These are phyloP conservation scores for Fusarium fujikuroi DNA, from an alignment of 2,329 filamentous ascomycete genomes.

Conservation along the genomic window DNA sequence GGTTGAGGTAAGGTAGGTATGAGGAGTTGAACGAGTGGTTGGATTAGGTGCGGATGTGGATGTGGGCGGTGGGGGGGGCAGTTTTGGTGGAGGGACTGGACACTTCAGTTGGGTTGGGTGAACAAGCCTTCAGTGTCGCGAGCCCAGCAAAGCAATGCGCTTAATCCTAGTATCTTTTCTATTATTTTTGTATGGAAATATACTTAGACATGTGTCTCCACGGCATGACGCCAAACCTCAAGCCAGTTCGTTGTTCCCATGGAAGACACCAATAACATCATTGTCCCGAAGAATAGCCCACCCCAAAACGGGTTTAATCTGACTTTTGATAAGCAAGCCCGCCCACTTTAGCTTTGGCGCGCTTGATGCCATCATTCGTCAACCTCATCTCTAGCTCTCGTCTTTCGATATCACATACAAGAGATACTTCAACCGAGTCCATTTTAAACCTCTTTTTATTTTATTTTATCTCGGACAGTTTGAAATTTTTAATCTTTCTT, in stretches of 20 bases:
- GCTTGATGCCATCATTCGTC: slow-evolving; percentile 33
- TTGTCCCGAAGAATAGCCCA: slow-evolving; percentile 37
- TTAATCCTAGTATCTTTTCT: slow-evolving; percentile 17
- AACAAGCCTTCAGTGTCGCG: slow-evolving; percentile 5
- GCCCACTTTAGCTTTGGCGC: slow-evolving; percentile 14
- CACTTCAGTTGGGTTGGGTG: slow-evolving; percentile 18
- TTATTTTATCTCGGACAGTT: background rate
- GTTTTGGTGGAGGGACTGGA: slow-evolving; percentile 33
- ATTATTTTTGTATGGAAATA: slow-evolving; percentile 11
- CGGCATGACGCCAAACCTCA: slow-evolving; percentile 36
- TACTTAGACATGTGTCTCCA: slow-evolving; percentile 19
- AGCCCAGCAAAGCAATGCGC: slow-evolving; percentile 16
- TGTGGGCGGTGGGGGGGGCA: slow-evolving; percentile 42
- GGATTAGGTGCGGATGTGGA: slow-evolving; percentile 35
- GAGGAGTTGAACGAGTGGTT: slow-evolving; percentile 37
- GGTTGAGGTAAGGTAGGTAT: slow-evolving; percentile 32
- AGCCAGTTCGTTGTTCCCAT: slow-evolving; percentile 18
- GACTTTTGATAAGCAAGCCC: slow-evolving; percentile 17
- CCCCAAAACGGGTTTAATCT: slow-evolving; percentile 21
- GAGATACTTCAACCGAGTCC: background rate
- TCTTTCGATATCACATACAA: slow-evolving; percentile 7
- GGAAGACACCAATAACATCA: slow-evolving; percentile 12
- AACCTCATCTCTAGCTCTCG: slow-evolving; percentile 17
- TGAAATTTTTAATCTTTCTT: background rate
- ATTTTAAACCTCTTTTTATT: background rate